phyloP scores from a whole-genome alignment of 2,329 filamentous ascomycete species.

The Apiospora kogelbergensis region DNA sequence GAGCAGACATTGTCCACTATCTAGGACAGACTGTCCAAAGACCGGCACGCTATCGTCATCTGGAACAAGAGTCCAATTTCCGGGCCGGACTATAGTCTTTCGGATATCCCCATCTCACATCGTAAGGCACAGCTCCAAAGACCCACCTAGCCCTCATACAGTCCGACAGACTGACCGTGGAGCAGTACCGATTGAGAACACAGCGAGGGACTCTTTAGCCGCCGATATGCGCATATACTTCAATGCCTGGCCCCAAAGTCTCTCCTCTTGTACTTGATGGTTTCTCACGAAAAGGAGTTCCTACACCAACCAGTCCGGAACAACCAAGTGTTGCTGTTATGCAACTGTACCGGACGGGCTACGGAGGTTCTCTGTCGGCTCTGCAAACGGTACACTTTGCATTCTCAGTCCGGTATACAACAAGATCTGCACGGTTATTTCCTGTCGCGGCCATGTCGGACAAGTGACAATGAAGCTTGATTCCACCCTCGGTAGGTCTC shows the following conservation, averaged over 20 bases:
- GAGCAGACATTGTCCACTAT: background rate
- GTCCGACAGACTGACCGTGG: background rate
- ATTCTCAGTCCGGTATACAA: background rate
- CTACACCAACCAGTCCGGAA: background rate
- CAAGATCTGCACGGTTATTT: background rate
- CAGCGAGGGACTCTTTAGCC: background rate
- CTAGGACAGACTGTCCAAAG: background rate
- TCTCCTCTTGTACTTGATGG: background rate
- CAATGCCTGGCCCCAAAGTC: too few relatives aligned
- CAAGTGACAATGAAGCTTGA: background rate
- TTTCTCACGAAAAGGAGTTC: background rate
- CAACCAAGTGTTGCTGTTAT: background rate
- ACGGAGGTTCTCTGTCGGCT: background rate
- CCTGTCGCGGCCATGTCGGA: background rate
- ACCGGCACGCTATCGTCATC: background rate
- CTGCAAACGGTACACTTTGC: background rate
- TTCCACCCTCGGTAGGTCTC: background rate
- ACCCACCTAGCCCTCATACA: background rate
- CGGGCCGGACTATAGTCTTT: conserved; percentile 3
- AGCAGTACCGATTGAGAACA: background rate
- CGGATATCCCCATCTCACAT: conserved; percentile 5
- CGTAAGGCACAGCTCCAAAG: background rate
- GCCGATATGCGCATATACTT: background rate
- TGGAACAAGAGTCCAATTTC: background rate
- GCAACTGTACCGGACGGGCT: background rate